A percentile compares a stretch with the other conserved stretches of the same genome.
Conservation (phyloP, 148 eudicot genomes). For the Pharnaceum exiguum region DNA sequence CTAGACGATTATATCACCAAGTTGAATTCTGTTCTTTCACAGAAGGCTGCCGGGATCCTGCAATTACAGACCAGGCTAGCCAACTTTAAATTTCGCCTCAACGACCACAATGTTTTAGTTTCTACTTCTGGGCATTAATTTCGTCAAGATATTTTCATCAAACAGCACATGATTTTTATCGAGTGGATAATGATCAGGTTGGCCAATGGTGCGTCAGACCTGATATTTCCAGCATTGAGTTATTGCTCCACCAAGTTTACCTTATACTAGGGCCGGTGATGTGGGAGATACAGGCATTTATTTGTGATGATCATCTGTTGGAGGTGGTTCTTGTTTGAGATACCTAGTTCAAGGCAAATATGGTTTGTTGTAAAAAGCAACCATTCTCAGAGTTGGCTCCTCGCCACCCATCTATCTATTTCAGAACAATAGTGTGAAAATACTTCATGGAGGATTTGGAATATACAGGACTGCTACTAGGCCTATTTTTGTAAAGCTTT, state of each 20-base stretch:
- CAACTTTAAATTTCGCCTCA: slow-evolving; percentile 47
- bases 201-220: not conserved
- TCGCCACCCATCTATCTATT: not conserved
- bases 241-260: slow-evolving; percentile 2
- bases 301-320: not conserved
- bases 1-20: slow-evolving; percentile 57
- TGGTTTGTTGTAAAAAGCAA: not conserved
- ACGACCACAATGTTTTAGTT: slow-evolving; percentile 55
- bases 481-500: slow-evolving; percentile 20
- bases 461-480: slow-evolving; percentile 15
- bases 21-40: slow-evolving; percentile 55
- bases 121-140: slow-evolving; percentile 39
- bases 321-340: not conserved
- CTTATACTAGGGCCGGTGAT: slow-evolving; percentile 5
- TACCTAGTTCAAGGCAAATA: not conserved
- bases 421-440: not conserved
- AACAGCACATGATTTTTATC: not conserved
- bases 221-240: not conserved
- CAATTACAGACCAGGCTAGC: slow-evolving; percentile 52
- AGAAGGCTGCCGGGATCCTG: slow-evolving; percentile 59
- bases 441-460: slow-evolving; percentile 6
- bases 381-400: not conserved
- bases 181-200: not conserved
- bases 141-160: not conserved
- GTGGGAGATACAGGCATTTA: slow-evolving; percentile 10